A percentile compares a stretch with the other conserved stretches of the same genome.
Evolutionary conservation across 176 grass and related monocot genomes (phyloP).

Genomic region (Aegilops bicornis): DNA sequence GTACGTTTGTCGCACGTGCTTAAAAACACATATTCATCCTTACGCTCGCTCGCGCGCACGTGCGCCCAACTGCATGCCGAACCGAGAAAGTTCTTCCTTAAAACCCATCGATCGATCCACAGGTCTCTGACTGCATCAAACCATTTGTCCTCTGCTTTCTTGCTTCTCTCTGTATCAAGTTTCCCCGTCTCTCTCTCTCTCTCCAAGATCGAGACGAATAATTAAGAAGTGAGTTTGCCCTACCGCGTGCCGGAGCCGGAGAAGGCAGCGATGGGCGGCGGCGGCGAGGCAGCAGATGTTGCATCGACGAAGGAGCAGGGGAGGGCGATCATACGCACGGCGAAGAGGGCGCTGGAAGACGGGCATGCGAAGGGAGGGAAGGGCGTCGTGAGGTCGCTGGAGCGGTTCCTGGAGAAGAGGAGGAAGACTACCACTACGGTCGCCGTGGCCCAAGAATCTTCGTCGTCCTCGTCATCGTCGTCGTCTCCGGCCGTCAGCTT

Average conservation of each 20-base stretch:
- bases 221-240: too few species aligned
- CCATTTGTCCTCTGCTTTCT: too few species aligned
- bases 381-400: slow-evolving; percentile 1
- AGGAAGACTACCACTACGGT: background rate
- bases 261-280: background rate
- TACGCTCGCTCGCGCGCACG: too few species aligned
- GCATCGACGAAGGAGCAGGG: background rate
- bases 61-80: background rate
- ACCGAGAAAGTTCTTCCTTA: background rate
- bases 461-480: background rate
- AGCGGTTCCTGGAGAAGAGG: slow-evolving; percentile 21
- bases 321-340: slow-evolving; percentile 11
- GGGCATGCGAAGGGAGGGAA: background rate
- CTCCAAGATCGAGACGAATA: too few species aligned
- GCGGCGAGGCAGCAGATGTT: background rate
- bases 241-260: too few species aligned
- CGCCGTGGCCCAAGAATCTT: background rate
- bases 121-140: background rate
- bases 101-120: background rate
- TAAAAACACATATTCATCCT: background rate
- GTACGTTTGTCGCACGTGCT: background rate
- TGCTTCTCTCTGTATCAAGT: background rate
- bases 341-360: background rate
- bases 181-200: too few species aligned
- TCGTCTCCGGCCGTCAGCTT: background rate